A percentile compares a stretch with the other conserved stretches of the same genome.
These are phyloP conservation scores for Podaxis carcinomalis DNA, from an alignment of 768 basidiomycete genomes.

Conservation along the genomic window DNA sequence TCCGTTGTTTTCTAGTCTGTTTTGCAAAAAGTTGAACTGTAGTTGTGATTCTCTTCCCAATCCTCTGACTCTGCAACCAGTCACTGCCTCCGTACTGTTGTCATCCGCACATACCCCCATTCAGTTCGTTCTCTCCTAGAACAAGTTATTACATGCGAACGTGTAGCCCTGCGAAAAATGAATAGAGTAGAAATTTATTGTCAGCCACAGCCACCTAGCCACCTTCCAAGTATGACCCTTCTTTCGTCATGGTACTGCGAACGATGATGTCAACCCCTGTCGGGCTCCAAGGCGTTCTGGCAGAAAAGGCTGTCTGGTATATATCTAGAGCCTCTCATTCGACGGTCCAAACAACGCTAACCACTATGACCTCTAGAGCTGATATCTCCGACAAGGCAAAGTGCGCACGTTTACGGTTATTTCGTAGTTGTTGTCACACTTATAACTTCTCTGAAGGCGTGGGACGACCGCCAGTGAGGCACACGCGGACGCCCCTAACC, in stretches of 20 bases:
- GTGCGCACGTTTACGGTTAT: slow-evolving; percentile 25
- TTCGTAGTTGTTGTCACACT: background rate
- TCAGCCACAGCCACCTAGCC: background rate
- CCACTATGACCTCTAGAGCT: slow-evolving; percentile 23
- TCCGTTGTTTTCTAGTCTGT: background rate
- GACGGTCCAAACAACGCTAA: background rate
- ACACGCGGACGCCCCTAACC: slow-evolving; percentile 42
- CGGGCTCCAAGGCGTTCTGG: background rate
- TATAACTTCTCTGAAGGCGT: slow-evolving; percentile 22
- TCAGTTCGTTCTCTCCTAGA: background rate
- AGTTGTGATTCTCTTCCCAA: background rate
- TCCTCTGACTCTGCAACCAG: background rate
- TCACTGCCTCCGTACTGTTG: background rate
- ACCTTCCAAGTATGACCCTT: background rate
- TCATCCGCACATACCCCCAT: background rate
- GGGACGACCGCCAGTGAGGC: slow-evolving; percentile 56
- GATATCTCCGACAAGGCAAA: slow-evolving; percentile 34
- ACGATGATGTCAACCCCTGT: slow-evolving; percentile 8
- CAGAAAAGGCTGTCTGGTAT: background rate
- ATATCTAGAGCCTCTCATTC: background rate
- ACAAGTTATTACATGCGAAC: background rate
- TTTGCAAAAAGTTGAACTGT: background rate
- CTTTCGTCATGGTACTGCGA: background rate
- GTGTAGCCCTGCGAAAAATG: background rate
- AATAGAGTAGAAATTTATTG: background rate